These are phyloP conservation scores for Penicillium aurantiogriseum DNA, from an alignment of 2,329 filamentous ascomycete species.

Conservation along the genomic window DNA sequence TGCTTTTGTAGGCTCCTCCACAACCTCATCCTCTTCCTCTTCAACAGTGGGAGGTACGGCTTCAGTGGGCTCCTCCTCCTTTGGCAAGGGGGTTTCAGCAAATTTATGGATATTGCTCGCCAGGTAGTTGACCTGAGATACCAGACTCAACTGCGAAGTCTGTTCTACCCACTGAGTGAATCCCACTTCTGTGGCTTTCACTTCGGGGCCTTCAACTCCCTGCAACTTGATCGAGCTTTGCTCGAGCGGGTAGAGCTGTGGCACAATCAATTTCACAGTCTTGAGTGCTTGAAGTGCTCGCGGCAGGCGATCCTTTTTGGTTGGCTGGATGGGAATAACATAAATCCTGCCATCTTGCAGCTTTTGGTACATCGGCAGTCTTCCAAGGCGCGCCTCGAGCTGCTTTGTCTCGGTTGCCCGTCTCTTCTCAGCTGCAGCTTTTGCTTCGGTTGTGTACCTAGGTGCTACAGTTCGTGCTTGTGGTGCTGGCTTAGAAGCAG, in stretches of 20 bases:
- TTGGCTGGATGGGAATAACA: slow-evolving; percentile 67
- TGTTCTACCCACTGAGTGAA: slow-evolving; percentile 61
- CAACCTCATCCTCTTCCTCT: slow-evolving; percentile 9
- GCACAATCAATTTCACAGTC: slow-evolving; percentile 67
- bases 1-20: slow-evolving; percentile 14
- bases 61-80: slow-evolving; percentile 13
- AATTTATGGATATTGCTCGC: slow-evolving; percentile 68
- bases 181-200: slow-evolving; percentile 61
- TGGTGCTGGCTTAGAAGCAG: neutral
- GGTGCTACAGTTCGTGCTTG: slow-evolving; percentile 40
- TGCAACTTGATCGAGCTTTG: slow-evolving; percentile 64
- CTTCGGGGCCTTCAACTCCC: slow-evolving; percentile 60
- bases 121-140: slow-evolving; percentile 73
- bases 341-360: slow-evolving; percentile 69
- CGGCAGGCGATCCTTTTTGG: slow-evolving; percentile 61
- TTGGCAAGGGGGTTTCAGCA: slow-evolving; percentile 54
- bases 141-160: slow-evolving; percentile 62
- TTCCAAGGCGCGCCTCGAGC: slow-evolving; percentile 71
- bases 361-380: slow-evolving; percentile 65
- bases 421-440: slow-evolving; percentile 60
- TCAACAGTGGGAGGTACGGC: slow-evolving; percentile 5
- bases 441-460: slow-evolving; percentile 60
- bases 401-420: slow-evolving; percentile 68
- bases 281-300: slow-evolving; percentile 59
- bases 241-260: slow-evolving; percentile 69